Evolutionary conservation across 306 rosid genomes (phyloP).

Genomic region (Hylodesmum podocarpum): DNA sequence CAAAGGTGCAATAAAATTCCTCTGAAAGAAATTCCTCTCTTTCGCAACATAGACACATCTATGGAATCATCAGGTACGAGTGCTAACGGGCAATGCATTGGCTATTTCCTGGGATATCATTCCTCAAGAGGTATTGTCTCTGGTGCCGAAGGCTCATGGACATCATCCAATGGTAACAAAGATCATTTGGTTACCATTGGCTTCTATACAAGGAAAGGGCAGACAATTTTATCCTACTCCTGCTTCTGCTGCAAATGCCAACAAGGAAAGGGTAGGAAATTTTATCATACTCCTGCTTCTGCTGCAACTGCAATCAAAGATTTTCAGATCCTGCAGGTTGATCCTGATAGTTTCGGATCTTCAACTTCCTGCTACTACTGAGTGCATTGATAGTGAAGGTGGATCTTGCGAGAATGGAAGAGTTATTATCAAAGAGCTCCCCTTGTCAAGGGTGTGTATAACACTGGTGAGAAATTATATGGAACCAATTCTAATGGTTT

Average conservation of each 20-base stretch:
- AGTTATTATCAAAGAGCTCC: constrained; percentile 27
- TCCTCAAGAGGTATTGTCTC: constrained; percentile 34
- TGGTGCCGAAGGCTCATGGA: constrained; percentile 33
- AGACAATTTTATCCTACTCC: constrained; percentile 28
- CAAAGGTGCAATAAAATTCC: too few species aligned
- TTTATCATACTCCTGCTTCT: too few species aligned
- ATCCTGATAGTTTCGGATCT: constrained; percentile 65
- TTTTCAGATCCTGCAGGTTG: constrained; percentile 27
- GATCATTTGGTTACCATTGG: constrained; percentile 34
- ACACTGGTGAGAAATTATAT: constrained; percentile 5
- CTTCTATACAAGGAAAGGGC: constrained; percentile 43
- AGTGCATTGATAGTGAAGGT: constrained; percentile 53
- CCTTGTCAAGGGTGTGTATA: constrained; percentile 28
- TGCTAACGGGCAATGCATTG: constrained; percentile 41
- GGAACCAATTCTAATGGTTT: constrained; percentile 21
- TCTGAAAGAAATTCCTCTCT: too few species aligned
- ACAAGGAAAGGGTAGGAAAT: too few species aligned
- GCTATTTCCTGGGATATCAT: constrained; percentile 34
- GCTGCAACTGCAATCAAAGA: constrained; percentile 36
- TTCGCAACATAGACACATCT: too few species aligned
- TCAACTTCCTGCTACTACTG: constrained; percentile 77
- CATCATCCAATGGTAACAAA: too few species aligned
- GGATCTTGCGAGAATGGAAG: constrained; percentile 39
- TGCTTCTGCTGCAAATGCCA: too few species aligned
- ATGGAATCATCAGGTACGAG: constrained; percentile 53